These are phyloP conservation scores for Dothidotthia symphoricarpi DNA, from an alignment of 2,329 filamentous ascomycete genomes.

Conservation along the genomic window DNA sequence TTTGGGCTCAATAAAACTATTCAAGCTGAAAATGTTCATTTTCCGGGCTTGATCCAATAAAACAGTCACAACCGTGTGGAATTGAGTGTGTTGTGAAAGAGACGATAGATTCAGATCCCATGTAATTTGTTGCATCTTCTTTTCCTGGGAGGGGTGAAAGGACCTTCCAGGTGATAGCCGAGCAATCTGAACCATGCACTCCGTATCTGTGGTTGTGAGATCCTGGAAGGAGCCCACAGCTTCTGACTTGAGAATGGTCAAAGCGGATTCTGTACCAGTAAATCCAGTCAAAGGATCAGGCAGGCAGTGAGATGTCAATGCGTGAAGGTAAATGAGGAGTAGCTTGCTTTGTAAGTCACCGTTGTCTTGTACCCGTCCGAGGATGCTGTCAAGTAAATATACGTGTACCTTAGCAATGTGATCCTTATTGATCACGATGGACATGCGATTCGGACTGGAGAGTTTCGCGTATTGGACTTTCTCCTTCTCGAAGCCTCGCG, in stretches of 20 bases:
- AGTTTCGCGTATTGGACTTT: conserved; percentile 6
- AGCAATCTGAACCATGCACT: conserved; percentile 28
- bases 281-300: conserved; percentile 50
- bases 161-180: conserved; percentile 34
- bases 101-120: conserved; percentile 46
- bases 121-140: conserved; percentile 45
- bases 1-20: no score
- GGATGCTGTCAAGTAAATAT: conserved; percentile 51
- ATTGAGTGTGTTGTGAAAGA: conserved; percentile 32
- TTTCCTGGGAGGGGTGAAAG: conserved; percentile 48
- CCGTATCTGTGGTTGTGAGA: conserved; percentile 27
- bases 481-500: no score
- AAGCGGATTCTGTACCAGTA: conserved; percentile 57
- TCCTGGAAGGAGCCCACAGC: conserved; percentile 50
- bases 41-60: conserved; percentile 27
- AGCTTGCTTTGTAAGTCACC: conserved; percentile 55
- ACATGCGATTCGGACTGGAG: conserved; percentile 4
- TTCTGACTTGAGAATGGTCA: conserved; percentile 52
- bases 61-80: conserved; percentile 17
- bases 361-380: conserved; percentile 54
- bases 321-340: conserved; percentile 53
- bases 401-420: conserved; percentile 35
- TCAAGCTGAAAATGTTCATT: conserved; percentile 17
- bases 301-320: conserved; percentile 53
- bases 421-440: conserved; percentile 15